phyloP scores from a whole-genome alignment of 257 asterid genomes.

The Rehmannia glutinosa region DNA sequence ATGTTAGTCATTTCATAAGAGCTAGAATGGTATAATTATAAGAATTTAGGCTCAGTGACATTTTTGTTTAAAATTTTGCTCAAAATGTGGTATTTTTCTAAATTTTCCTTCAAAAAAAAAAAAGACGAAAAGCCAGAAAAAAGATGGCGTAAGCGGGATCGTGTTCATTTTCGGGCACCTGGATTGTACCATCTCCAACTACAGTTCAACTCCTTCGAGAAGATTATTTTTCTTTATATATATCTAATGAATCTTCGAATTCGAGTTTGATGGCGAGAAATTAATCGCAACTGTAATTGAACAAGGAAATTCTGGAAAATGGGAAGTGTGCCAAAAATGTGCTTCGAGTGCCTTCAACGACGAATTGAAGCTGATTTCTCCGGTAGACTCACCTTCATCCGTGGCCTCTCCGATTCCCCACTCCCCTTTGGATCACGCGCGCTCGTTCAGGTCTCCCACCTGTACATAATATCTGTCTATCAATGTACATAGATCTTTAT shows the following conservation, averaged over 20 bases:
- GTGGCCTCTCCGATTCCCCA: slow-evolving; percentile 60
- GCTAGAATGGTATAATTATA: too few species aligned
- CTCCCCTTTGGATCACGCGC: slow-evolving; percentile 77
- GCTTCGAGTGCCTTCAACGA: slow-evolving; percentile 79
- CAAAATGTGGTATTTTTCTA: too few species aligned
- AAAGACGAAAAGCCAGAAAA: background rate
- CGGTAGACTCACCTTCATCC: slow-evolving; percentile 42
- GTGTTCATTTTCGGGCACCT: background rate
- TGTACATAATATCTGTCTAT: background rate
- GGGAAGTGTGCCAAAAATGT: slow-evolving; percentile 33
- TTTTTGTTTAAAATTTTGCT: too few species aligned
- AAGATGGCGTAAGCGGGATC: background rate
- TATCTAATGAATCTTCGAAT: background rate
- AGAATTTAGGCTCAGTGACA: too few species aligned
- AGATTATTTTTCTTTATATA: background rate
- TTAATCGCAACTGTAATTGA: background rate
- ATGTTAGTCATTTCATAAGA: too few species aligned
- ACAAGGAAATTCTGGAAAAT: slow-evolving; percentile 8
- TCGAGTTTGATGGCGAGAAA: background rate
- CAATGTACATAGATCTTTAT: background rate
- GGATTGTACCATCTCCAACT: background rate
- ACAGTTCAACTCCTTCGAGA: slow-evolving; percentile 1
- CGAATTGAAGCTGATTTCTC: slow-evolving; percentile 67
- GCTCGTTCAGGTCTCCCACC: slow-evolving; percentile 59
- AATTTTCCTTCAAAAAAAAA: background rate